Evolutionary conservation across 768 basidiomycete species (phyloP).

Genomic region (Solioccasus polychromus): DNA sequence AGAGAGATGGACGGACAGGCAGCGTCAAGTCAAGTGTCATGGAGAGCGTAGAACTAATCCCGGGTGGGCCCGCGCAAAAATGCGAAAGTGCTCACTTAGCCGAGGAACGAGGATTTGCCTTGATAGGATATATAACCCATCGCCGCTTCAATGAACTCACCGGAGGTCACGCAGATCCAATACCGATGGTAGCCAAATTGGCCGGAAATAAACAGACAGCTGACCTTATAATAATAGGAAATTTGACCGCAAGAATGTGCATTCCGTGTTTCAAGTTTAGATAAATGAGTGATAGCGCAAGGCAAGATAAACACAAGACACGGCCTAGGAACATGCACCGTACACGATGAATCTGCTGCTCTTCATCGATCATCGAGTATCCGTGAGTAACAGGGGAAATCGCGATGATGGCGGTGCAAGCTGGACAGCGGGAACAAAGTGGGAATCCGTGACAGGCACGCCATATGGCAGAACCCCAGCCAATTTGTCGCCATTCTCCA

Average conservation of each 20-base stretch:
- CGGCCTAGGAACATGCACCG: slow-evolving; percentile 12
- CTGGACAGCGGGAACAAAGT: slow-evolving; percentile 57
- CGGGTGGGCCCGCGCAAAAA: slow-evolving; percentile 5
- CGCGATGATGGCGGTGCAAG: slow-evolving; percentile 69
- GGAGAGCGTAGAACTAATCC: slow-evolving; percentile 6
- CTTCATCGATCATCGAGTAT: slow-evolving; percentile 27
- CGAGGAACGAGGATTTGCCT: slow-evolving; percentile 11
- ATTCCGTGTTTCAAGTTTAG: slow-evolving; percentile 25
- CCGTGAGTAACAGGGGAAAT: slow-evolving; percentile 72
- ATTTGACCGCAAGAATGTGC: slow-evolving; percentile 13
- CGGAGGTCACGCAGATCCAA: slow-evolving; percentile 14
- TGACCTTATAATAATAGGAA: slow-evolving; percentile 11
- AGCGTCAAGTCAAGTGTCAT: slow-evolving; percentile 4
- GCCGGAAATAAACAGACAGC: slow-evolving; percentile 8
- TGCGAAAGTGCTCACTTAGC: slow-evolving; percentile 2
- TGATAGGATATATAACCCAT: slow-evolving; percentile 27
- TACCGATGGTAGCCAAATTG: slow-evolving; percentile 1
- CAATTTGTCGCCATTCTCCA: slow-evolving; percentile 36
- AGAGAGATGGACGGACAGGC: neutral
- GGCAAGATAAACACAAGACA: slow-evolving; percentile 15
- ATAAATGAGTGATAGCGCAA: slow-evolving; percentile 29
- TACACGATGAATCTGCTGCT: slow-evolving; percentile 16
- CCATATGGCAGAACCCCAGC: slow-evolving; percentile 52
- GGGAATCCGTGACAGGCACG: slow-evolving; percentile 48
- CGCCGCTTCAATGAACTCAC: slow-evolving; percentile 5